Evolutionary conservation across 2,329 filamentous ascomycete genomes (phyloP).

Genomic region (Septoria petroselini): DNA sequence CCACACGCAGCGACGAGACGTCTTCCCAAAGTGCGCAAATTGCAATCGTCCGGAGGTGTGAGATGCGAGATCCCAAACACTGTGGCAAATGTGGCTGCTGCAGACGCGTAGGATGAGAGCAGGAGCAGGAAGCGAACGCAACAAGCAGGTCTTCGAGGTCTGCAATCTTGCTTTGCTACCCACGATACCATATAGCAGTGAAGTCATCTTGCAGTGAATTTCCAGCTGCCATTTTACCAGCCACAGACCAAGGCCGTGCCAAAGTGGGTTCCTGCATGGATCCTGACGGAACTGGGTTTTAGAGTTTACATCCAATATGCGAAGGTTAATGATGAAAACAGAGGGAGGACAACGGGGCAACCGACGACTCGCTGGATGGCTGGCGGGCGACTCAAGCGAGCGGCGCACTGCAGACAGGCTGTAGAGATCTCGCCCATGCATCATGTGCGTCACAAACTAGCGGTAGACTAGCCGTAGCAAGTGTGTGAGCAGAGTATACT

Average conservation of each 20-base stretch:
- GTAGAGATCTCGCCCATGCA: background rate
- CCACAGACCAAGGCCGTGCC: background rate
- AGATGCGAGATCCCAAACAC: background rate
- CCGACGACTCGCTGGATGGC: too few relatives aligned
- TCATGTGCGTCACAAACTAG: background rate
- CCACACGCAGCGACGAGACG: too few relatives aligned
- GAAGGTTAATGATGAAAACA: background rate
- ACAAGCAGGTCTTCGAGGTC: too few relatives aligned
- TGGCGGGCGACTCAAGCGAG: background rate
- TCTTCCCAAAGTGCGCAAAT: background rate
- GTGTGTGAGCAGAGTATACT: too few relatives aligned
- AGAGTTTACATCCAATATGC: background rate
- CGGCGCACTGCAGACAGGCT: background rate
- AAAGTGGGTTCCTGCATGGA: background rate
- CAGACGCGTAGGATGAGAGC: background rate
- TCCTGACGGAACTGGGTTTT: background rate
- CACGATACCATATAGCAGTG: too few relatives aligned
- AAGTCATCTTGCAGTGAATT: constrained; percentile 3
- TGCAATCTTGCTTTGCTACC: too few relatives aligned
- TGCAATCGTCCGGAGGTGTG: background rate
- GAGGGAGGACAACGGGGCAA: too few relatives aligned
- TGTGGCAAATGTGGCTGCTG: background rate
- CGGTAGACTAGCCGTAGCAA: too few relatives aligned
- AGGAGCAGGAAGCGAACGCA: background rate
- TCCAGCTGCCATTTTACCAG: background rate